A percentile compares a stretch with the other conserved stretches of the same genome.
Conservation (phyloP, 2,329 filamentous ascomycete genomes). For the Penicillium sp. region DNA sequence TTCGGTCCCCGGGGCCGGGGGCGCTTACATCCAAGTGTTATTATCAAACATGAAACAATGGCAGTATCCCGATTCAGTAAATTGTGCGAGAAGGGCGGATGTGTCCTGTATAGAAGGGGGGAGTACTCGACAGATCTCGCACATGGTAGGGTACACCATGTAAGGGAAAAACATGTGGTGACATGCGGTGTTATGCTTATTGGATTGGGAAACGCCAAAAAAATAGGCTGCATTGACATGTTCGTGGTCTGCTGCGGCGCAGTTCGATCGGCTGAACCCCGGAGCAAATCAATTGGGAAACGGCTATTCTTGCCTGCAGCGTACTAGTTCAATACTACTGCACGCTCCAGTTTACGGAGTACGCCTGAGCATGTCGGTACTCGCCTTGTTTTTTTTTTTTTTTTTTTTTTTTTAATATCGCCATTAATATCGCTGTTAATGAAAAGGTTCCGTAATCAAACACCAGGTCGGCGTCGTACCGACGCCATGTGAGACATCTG, state of each 20-base stretch:
- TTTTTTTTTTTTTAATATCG: neutral
- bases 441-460: neutral
- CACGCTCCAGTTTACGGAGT: neutral
- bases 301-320: conserved; percentile 4
- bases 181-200: conserved; percentile 9
- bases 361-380: neutral
- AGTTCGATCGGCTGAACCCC: conserved; percentile 13
- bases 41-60: neutral
- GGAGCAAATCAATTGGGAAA: conserved; percentile 2
- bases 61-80: conserved; percentile 13
- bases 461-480: conserved; percentile 7
- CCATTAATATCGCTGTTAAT: neutral
- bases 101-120: conserved; percentile 7
- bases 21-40: too few relatives aligned
- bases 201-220: neutral
- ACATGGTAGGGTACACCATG: conserved; percentile 19
- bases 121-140: conserved; percentile 14
- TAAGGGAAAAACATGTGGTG: conserved; percentile 18
- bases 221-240: neutral
- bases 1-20: neutral
- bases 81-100: conserved; percentile 8
- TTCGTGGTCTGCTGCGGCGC: conserved; percentile 1
- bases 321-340: neutral
- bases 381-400: neutral
- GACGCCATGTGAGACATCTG: conserved; percentile 30